Conservation (phyloP, 1,284 basidiomycete species). For the Lentinula novae-zelandiae region DNA sequence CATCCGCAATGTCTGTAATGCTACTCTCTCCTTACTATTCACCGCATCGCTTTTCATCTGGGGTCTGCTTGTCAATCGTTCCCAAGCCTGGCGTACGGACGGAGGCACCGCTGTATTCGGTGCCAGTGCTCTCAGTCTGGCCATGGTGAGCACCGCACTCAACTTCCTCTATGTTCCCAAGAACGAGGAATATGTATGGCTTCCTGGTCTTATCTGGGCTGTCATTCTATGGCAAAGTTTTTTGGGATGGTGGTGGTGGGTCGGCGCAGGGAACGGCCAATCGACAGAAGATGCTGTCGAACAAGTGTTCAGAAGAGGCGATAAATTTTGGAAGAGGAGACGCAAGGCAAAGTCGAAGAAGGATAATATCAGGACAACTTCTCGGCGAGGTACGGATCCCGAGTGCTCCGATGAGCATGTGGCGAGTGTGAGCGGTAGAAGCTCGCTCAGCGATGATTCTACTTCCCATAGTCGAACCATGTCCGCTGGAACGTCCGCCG, state of each 20-base stretch:
- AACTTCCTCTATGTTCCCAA: constrained; percentile 84
- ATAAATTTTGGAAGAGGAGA: constrained; percentile 52
- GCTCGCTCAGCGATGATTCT: neutral
- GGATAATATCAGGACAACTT: constrained; percentile 35
- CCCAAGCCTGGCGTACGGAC: constrained; percentile 91
- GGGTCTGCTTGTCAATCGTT: constrained; percentile 89
- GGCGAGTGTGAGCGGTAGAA: constrained; percentile 34
- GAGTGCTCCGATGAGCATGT: neutral
- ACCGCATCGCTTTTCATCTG: constrained; percentile 88
- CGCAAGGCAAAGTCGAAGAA: constrained; percentile 36
- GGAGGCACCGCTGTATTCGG: constrained; percentile 97
- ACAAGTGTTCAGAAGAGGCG: constrained; percentile 55
- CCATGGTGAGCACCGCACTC: constrained; percentile 75
- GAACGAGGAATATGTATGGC: constrained; percentile 82
- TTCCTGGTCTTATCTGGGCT: constrained; percentile 82
- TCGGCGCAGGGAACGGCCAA: constrained; percentile 71
- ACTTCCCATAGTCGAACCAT: neutral
- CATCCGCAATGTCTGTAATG: constrained; percentile 93
- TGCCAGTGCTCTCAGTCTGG: constrained; percentile 73
- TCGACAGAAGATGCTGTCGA: constrained; percentile 60
- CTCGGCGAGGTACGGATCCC: constrained; percentile 23
- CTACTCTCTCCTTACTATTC: constrained; percentile 91
- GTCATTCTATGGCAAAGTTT: constrained; percentile 92
- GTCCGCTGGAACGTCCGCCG: neutral
- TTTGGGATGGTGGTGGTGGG: constrained; percentile 97